These are phyloP conservation scores for Hymenoscyphus albidus DNA, from an alignment of 2,329 filamentous ascomycete species.

Conservation along the genomic window DNA sequence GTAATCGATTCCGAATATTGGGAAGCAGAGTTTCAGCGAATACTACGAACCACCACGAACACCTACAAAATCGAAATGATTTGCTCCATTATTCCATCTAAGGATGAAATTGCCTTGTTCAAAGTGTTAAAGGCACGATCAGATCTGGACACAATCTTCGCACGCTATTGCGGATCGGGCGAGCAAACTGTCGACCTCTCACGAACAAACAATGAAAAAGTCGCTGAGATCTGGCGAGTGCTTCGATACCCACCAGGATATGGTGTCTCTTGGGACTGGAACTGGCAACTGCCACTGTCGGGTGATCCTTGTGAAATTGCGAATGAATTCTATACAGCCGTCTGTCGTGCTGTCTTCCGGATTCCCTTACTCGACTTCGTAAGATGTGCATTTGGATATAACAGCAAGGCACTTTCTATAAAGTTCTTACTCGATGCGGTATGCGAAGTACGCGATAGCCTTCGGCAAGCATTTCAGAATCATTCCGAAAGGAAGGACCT, in stretches of 20 bases:
- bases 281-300: slow-evolving; percentile 16
- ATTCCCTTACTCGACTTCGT: slow-evolving; percentile 21
- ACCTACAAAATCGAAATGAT: slow-evolving; percentile 11
- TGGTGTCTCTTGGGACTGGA: slow-evolving; percentile 15
- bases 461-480: slow-evolving; percentile 15
- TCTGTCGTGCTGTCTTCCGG: slow-evolving; percentile 19
- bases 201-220: slow-evolving; percentile 17
- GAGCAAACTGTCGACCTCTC: slow-evolving; percentile 13
- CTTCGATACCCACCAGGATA: slow-evolving; percentile 16
- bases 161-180: slow-evolving; percentile 7
- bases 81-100: slow-evolving; percentile 11
- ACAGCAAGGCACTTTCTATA: slow-evolving; percentile 14
- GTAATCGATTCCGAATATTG: slow-evolving; percentile 6
- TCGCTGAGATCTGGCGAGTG: slow-evolving; percentile 17
- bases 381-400: slow-evolving; percentile 21
- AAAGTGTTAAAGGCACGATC: slow-evolving; percentile 3
- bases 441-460: slow-evolving; percentile 15
- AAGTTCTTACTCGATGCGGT: slow-evolving; percentile 16
- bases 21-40: slow-evolving; percentile 12
- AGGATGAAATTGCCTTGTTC: slow-evolving; percentile 6
- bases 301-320: slow-evolving; percentile 18
- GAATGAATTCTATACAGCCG: slow-evolving; percentile 17
- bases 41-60: slow-evolving; percentile 10
- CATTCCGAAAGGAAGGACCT: slow-evolving; percentile 10
- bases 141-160: slow-evolving; percentile 14